Percentiles rank a stretch among this genome's conserved stretches.
Evolutionary conservation across 2,329 filamentous ascomycete species (phyloP).

Genomic region (Cladosporium oxysporum): DNA sequence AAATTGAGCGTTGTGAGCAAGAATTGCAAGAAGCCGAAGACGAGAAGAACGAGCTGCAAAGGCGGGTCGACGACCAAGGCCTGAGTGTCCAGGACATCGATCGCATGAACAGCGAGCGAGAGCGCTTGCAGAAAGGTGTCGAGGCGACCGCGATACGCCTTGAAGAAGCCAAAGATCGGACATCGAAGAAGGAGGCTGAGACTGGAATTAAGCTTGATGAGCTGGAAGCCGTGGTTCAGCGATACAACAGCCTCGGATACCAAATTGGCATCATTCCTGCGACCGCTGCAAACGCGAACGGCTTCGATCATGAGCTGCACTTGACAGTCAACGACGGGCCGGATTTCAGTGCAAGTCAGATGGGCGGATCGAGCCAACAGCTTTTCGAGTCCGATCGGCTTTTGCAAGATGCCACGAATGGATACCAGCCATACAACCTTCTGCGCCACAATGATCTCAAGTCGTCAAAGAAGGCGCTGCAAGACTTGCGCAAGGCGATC

Average conservation of each 20-base stretch:
- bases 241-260: constrained; percentile 92
- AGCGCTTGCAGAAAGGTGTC: constrained; percentile 86
- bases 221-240: constrained; percentile 84
- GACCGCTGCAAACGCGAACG: constrained; percentile 82
- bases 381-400: constrained; percentile 69
- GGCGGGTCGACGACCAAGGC: constrained; percentile 85
- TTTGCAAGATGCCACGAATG: constrained; percentile 76
- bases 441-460: constrained; percentile 87
- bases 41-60: constrained; percentile 77
- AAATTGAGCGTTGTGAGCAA: constrained; percentile 74
- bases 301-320: constrained; percentile 78
- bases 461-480: constrained; percentile 78
- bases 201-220: constrained; percentile 85
- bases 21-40: constrained; percentile 80
- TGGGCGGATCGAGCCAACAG: constrained; percentile 47
- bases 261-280: constrained; percentile 87
- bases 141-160: constrained; percentile 74
- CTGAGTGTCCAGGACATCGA: constrained; percentile 98
- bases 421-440: constrained; percentile 87
- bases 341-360: constrained; percentile 65
- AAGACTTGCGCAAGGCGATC: constrained; percentile 81
- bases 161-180: constrained; percentile 81
- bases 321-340: constrained; percentile 77
- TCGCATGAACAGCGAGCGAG: constrained; percentile 94
- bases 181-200: constrained; percentile 84